A percentile compares a stretch with the other conserved stretches of the same genome.
Conservation (phyloP, 2,329 filamentous ascomycete species). For the Xylariaceae sp. region DNA sequence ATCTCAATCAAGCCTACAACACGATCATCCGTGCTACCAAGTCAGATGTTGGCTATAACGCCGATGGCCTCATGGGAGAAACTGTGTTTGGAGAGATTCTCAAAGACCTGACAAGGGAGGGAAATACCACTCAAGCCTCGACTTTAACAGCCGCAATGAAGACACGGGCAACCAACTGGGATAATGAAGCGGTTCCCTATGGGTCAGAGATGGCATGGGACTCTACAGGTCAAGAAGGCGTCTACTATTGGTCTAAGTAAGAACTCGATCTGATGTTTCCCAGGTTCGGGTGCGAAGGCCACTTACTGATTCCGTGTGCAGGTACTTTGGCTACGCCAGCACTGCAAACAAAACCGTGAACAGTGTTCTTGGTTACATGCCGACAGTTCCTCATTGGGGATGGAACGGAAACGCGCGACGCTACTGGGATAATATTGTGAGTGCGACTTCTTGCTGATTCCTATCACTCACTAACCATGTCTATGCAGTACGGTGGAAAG, state of each 20-base stretch:
- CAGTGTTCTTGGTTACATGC: constrained; percentile 53
- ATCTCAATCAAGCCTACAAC: constrained; percentile 49
- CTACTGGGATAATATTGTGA: constrained; percentile 55
- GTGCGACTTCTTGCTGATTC: not conserved
- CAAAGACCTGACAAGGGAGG: constrained; percentile 46
- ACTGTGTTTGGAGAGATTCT: constrained; percentile 53
- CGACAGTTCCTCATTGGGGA: constrained; percentile 57
- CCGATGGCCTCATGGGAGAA: constrained; percentile 56
- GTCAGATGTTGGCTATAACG: constrained; percentile 39
- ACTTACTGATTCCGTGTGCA: constrained; percentile 2
- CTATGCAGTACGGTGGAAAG: constrained; percentile 36
- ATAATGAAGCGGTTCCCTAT: constrained; percentile 48
- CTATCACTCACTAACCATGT: not conserved
- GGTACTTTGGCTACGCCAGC: constrained; percentile 45
- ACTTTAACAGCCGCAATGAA: constrained; percentile 45
- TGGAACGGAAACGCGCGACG: constrained; percentile 59
- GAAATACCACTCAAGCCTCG: constrained; percentile 35
- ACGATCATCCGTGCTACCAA: constrained; percentile 42
- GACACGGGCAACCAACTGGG: constrained; percentile 46
- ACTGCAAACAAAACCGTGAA: constrained; percentile 48
- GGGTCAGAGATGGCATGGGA: constrained; percentile 63
- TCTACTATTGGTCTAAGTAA: constrained; percentile 55
- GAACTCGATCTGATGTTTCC: constrained; percentile 1
- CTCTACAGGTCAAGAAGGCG: constrained; percentile 57
- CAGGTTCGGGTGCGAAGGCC: not conserved